Evolutionary conservation across 306 rosid species (phyloP), one percentile per base, ranked within the genome.

Genomic region (Vigna angularis): DNA sequence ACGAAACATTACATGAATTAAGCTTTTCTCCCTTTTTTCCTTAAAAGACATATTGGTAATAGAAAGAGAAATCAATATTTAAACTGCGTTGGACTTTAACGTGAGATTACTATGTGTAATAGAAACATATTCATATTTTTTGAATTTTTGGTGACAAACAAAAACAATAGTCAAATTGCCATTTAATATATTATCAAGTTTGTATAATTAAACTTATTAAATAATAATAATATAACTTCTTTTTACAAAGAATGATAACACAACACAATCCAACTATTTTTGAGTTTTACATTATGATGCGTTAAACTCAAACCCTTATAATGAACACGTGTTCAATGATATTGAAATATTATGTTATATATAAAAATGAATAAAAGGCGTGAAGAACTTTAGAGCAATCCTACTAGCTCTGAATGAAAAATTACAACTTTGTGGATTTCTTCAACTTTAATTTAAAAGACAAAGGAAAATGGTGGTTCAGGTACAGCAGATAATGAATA

Each of bases 361-460:
- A 32, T 4, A 32, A 32, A 32, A 32, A 32, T 32, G 36, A 4
- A 32, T 32, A 32, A 32, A 32, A 28, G 30, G 36, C 36, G 36
- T 4, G 36, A 5, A 32, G 36, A 32, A 32, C 36, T 32, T 32
- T 32, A 32, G 4, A 32, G 36, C 36, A 32, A 32, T 28, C 30
- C 30, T 28, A 28, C 30, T 28, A 28, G 30, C 30, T 28, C 30
- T 28, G 4, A 28, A 28, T 32, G 36, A 32, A 32, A 32, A 32
- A 36, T 36, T 17, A 36, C 49, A 64, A n/a, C 70, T 64, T 36
- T 17, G 49, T n/a, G 49, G 48, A 63, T 63, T 36, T 3, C 28
- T 36, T 64, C 49, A 64, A 64, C 70, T 64, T 64, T 36, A 32
- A 32, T 36, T 36, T 36, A 64, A 36, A 36, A 64, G 50, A 63